Percentiles rank a stretch among this genome's conserved stretches.
These are phyloP conservation scores for Rhizopogon sp. DNA, from an alignment of 768 basidiomycete genomes.

Conservation along the genomic window DNA sequence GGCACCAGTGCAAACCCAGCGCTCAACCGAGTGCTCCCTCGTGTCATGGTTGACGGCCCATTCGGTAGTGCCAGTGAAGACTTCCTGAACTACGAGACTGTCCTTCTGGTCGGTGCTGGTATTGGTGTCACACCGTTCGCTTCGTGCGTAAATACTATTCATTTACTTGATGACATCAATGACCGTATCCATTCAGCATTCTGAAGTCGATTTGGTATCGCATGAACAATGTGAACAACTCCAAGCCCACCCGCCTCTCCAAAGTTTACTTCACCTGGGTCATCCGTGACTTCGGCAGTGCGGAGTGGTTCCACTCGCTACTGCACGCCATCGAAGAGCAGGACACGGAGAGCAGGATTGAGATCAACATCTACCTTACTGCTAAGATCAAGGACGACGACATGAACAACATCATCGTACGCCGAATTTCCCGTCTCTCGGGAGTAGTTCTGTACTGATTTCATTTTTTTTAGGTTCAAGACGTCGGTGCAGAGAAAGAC, in stretches of 20 bases:
- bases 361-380: slow-evolving; percentile 93
- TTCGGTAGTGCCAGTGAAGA: slow-evolving; percentile 93
- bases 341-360: slow-evolving; percentile 78
- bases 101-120: slow-evolving; percentile 88
- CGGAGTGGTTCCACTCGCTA: slow-evolving; percentile 93
- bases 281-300: slow-evolving; percentile 85
- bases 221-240: slow-evolving; percentile 80
- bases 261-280: slow-evolving; percentile 97
- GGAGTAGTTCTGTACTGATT: slow-evolving; percentile 1
- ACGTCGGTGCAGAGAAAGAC: slow-evolving; percentile 91
- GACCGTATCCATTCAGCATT: slow-evolving; percentile 42
- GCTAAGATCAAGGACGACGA: slow-evolving; percentile 90
- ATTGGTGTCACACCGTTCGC: slow-evolving; percentile 98
- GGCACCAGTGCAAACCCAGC: slow-evolving; percentile 53
- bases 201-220: slow-evolving; percentile 94
- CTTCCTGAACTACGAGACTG: slow-evolving; percentile 84
- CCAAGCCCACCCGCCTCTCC: slow-evolving; percentile 74
- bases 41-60: slow-evolving; percentile 95
- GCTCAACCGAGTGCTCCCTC: slow-evolving; percentile 71
- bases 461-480: slow-evolving; percentile 50
- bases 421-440: slow-evolving; percentile 12
- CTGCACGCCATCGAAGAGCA: slow-evolving; percentile 92
- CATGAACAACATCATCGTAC: slow-evolving; percentile 85
- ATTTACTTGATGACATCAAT: neutral
- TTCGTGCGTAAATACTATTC: slow-evolving; percentile 50